Percentiles rank a stretch among this genome's conserved stretches.
These are phyloP conservation scores for Peronospora belbahrii DNA, from an alignment of 352 stramenopile genomes.

Conservation along the genomic window DNA sequence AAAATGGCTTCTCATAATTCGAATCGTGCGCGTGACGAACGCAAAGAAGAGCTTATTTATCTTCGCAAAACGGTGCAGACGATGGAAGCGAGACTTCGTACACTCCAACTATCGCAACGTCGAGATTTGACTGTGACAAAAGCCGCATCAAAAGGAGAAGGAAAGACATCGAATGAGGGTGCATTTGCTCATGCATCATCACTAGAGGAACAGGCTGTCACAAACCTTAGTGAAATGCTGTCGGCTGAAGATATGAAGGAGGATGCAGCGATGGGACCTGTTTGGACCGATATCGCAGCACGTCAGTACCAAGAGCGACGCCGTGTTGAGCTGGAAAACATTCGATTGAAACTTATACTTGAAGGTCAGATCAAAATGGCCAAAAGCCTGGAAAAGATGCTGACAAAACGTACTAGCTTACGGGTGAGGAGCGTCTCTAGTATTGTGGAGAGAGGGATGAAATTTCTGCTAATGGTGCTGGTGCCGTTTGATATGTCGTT, in stretches of 20 bases:
- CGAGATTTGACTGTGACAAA: constrained; percentile 12
- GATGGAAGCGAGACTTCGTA: constrained; percentile 36
- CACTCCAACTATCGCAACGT: constrained; percentile 31
- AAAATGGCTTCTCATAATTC: constrained; percentile 48
- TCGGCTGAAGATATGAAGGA: constrained; percentile 20
- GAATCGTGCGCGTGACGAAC: constrained; percentile 47
- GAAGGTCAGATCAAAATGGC: constrained; percentile 49
- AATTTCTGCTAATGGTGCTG: constrained; percentile 17
- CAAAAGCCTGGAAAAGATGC: constrained; percentile 42
- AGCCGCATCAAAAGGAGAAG: constrained; percentile 9
- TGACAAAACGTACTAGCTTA: constrained; percentile 44
- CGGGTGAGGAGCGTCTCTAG: constrained; percentile 16
- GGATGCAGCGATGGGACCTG: constrained; percentile 28
- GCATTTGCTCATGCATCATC: constrained; percentile 17
- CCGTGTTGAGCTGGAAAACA: constrained; percentile 48
- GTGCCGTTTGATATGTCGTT: constrained; percentile 11
- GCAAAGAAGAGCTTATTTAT: constrained; percentile 64
- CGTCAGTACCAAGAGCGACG: constrained; percentile 43
- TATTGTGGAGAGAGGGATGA: neutral
- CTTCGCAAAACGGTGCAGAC: constrained; percentile 48
- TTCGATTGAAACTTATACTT: constrained; percentile 40
- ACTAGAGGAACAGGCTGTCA: constrained; percentile 13
- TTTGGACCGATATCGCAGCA: constrained; percentile 49
- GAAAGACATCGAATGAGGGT: constrained; percentile 15
- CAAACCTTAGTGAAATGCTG: constrained; percentile 7